Evolutionary conservation across 805 yeast genomes (phyloP), one percentile per base, ranked within the genome.

Genomic region (Deakozyma indianensis): DNA sequence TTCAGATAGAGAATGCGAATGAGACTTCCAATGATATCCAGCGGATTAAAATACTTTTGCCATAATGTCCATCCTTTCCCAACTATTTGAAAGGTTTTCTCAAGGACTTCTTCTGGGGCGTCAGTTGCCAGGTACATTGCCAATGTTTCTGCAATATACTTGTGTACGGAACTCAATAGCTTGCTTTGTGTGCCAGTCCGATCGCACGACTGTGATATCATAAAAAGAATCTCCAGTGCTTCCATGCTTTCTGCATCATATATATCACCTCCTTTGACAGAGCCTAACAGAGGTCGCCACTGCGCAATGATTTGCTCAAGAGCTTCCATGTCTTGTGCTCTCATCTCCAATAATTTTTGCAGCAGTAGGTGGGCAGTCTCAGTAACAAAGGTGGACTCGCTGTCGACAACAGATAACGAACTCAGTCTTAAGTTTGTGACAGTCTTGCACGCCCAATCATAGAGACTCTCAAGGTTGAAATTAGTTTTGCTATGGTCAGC

Each of bases 31-130:
- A 54, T 41, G 25, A 54, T 47, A 15, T 32, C 20, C 18, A 53
- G 35, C 2, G 57, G 57, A 43, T 51, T 54, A 45, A 53, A 48
- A 38, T 43, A 40, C 40, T 51, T 47, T 43, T 54, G 53, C 55
- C 54, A 51, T 4, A 50, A 20, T 3, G 23, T 20, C 57, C 57
- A 54, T n/a, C 52, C 50, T 22, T 40, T 45, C 11, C 57, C 57
- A 41, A 54, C 48, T 9, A 54, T 35, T 35, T 47, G 50, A 23
- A 53, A 32, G 9, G 38, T 32, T 32, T 32, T 32, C 18, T 32
- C 38, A 7, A 32, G 18, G 16, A 32, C 38, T 32, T 32, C 38
- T 5, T 32, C 38, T 5, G 38, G 38, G 20, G 38, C 5, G 18
- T 32, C 38, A 32, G 38, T 7, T n/a, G 16, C 20, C 38, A 32